A percentile compares a stretch with the other conserved stretches of the same genome.
Evolutionary conservation across 2,329 filamentous ascomycete species (phyloP).

Genomic region (Cercospora beticola): DNA sequence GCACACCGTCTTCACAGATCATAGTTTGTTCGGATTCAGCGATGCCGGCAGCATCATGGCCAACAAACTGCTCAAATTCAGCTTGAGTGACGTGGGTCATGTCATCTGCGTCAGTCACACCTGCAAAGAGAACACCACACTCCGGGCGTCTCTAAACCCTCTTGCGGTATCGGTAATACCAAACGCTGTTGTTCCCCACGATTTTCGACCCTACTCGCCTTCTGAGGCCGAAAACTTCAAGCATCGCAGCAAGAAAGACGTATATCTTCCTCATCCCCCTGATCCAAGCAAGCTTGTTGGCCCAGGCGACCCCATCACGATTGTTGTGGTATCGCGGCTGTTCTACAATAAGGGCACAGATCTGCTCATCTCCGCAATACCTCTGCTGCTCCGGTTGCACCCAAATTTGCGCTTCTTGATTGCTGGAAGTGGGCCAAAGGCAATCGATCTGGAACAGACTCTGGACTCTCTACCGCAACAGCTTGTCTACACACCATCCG

Average conservation of each 20-base stretch:
- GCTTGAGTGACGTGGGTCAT: slow-evolving; percentile 93
- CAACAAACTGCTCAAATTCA: slow-evolving; percentile 96
- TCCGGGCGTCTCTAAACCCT: slow-evolving; percentile 89
- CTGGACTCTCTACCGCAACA: slow-evolving; percentile 60
- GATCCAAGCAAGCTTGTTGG: slow-evolving; percentile 68
- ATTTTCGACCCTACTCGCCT: slow-evolving; percentile 73
- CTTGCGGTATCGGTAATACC: slow-evolving; percentile 97
- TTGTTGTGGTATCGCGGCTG: slow-evolving; percentile 92
- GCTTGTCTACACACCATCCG: slow-evolving; percentile 44
- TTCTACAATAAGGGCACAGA: slow-evolving; percentile 99
- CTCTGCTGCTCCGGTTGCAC: slow-evolving; percentile 82
- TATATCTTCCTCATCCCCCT: slow-evolving; percentile 46
- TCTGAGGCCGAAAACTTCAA: slow-evolving; percentile 29
- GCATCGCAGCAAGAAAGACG: slow-evolving; percentile 28
- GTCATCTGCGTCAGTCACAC: slow-evolving; percentile 98
- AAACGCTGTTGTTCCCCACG: slow-evolving; percentile 94
- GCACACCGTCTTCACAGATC: slow-evolving; percentile 93
- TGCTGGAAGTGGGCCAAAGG: slow-evolving; percentile 90
- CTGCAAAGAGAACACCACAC: slow-evolving; percentile 96
- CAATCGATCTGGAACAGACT: slow-evolving; percentile 98
- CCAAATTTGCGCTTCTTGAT: slow-evolving; percentile 96
- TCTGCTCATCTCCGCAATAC: slow-evolving; percentile 92
- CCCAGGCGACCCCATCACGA: slow-evolving; percentile 84
- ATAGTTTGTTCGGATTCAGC: slow-evolving; percentile 95
- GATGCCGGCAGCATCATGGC: slow-evolving; percentile 94